A percentile compares a stretch with the other conserved stretches of the same genome.
Evolutionary conservation across 495 filamentous ascomycete species (phyloP).

Genomic region (Jackrogersella minutella): DNA sequence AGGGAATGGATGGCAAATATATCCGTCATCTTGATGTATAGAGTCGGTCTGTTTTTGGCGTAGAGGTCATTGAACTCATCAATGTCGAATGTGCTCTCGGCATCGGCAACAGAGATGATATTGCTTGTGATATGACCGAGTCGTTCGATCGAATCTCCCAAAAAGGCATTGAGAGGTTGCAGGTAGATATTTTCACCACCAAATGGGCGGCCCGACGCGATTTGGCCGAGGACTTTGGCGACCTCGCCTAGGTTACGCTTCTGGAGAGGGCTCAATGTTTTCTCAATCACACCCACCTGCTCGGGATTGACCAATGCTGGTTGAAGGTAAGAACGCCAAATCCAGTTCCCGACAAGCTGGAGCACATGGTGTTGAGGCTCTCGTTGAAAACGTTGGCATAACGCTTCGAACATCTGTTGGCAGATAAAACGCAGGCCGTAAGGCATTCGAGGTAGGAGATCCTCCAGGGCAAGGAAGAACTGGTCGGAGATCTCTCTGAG

Average conservation of each 20-base stretch:
- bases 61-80: conserved; percentile 99
- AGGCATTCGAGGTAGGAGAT: conserved; percentile 84
- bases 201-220: conserved; percentile 85
- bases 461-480: conserved; percentile 81
- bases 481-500: conserved; percentile 92
- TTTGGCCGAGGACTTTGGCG: conserved; percentile 87
- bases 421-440: conserved; percentile 92
- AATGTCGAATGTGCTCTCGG: conserved; percentile 93
- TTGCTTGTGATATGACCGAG: conserved; percentile 73
- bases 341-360: conserved; percentile 85
- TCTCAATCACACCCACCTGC: conserved; percentile 87
- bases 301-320: conserved; percentile 88
- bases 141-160: conserved; percentile 84
- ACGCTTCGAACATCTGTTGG: conserved; percentile 80
- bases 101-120: conserved; percentile 84
- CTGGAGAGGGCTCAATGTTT: conserved; percentile 84
- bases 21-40: conserved; percentile 98
- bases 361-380: conserved; percentile 81
- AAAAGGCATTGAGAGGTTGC: conserved; percentile 89
- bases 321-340: conserved; percentile 94
- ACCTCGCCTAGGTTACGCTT: conserved; percentile 93
- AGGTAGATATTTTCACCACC: conserved; percentile 94
- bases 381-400: conserved; percentile 76
- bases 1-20: conserved; percentile 96
- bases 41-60: conserved; percentile 90